Evolutionary conservation across 345 rosid species (phyloP).

Genomic region (Citrus cavaleriei): DNA sequence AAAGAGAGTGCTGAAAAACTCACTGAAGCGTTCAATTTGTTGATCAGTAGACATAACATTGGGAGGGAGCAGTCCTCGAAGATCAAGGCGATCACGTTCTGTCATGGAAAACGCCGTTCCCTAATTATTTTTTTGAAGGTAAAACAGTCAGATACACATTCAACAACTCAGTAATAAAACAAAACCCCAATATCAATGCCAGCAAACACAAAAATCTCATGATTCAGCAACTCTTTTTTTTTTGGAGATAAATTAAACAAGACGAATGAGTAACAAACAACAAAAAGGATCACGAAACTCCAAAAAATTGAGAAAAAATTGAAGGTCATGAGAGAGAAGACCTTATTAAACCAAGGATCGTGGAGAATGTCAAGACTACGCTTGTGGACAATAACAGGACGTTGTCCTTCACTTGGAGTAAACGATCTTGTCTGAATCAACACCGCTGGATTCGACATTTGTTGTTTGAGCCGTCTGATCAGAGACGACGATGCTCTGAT

Average conservation of each 20-base stretch:
- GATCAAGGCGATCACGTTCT: conserved; percentile 92
- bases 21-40: conserved; percentile 91
- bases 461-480: conserved; percentile 40
- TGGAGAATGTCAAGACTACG: conserved; percentile 96
- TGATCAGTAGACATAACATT: conserved; percentile 78
- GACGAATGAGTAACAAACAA: neutral
- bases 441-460: conserved; percentile 8
- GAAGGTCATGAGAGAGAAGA: neutral
- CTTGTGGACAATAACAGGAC: conserved; percentile 90
- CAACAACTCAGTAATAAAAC: neutral
- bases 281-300: neutral
- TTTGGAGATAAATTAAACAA: too few relatives aligned
- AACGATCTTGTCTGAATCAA: conserved; percentile 43
- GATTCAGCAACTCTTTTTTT: too few relatives aligned
- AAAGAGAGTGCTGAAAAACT: conserved; percentile 9
- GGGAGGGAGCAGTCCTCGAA: conserved; percentile 96
- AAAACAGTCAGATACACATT: neutral
- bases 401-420: conserved; percentile 84
- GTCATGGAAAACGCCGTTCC: conserved; percentile 97
- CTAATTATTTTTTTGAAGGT: conserved; percentile 23
- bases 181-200: neutral
- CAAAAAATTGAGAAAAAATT: neutral
- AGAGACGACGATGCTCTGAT: conserved; percentile 48
- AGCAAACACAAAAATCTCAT: too few relatives aligned
- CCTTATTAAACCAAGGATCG: conserved; percentile 99